Evolutionary conservation across 345 rosid species (phyloP), one percentile per base, ranked within the genome.

Genomic region (Geranium rotundifolium): DNA sequence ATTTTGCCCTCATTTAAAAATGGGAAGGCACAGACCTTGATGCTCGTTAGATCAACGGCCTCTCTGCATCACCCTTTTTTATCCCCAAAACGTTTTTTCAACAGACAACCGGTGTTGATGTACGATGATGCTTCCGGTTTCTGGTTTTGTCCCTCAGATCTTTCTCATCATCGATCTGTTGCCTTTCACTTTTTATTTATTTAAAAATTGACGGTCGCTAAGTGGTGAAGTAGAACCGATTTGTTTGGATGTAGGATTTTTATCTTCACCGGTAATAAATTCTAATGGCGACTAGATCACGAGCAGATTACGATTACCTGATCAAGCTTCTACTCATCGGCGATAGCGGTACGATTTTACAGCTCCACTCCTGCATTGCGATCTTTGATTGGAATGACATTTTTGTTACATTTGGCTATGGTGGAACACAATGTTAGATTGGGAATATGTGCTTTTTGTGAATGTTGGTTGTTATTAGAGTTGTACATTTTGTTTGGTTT

Each of bases 261-360:
- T 56, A 15, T 17, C 1, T 41, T 41, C 13, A 41, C 7, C 1
- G 17, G 14, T 17, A 27, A 41, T 41, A 41, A 41, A 12, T 41
- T 41, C 58, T 70, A 61, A 83, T 83, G 88, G 80, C 88, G 65
- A 81, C 86, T 60, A 81, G 91, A 83, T 88, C 85, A 65, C 84
- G 91, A 27, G 91, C 91, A 67, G 91, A 81, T 81, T 81, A 85
- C 63, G 91, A 85, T 71, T 85, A 73, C 76, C 91, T 85, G 58
- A 76, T 83, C 27, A 85, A 85, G 67, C 91, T 83, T 41, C 82
- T 85, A 14, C 69, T 83, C 74, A 83, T 85, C 81, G 89, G 89
- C 65, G 92, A 86, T 41, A 86, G 92, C 67, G 89, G 92, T 83
- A 69, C 17, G 79, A 20, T 64, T 71, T 62, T 37, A 31, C 54